Percentiles rank a stretch among this genome's conserved stretches.
Conservation (phyloP, 257 asterid genomes). For the Solanum okadae region DNA sequence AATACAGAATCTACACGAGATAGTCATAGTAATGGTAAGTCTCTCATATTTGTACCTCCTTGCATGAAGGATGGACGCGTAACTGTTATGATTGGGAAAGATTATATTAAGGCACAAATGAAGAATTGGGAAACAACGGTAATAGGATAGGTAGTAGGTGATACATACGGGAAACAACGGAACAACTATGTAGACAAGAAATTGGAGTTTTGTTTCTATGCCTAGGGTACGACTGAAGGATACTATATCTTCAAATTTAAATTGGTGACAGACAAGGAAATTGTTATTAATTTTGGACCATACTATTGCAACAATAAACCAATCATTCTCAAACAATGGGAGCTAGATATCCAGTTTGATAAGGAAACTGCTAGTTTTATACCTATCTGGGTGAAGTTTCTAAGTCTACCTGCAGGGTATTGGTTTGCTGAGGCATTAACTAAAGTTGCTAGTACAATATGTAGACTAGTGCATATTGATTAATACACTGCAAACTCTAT, state of each 20-base stretch:
- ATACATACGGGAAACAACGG: neutral
- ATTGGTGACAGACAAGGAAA: neutral
- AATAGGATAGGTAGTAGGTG: neutral
- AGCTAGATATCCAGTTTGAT: neutral
- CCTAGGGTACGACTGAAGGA: neutral
- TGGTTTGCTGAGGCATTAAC: too few relatives aligned
- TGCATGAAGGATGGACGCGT: neutral
- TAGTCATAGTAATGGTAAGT: neutral
- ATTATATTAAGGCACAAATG: neutral
- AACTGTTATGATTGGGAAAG: neutral
- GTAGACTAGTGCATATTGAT: neutral
- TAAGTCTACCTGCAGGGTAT: too few relatives aligned
- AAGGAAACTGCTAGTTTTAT: rapidly evolving
- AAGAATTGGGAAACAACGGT: neutral
- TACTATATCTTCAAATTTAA: too few relatives aligned
- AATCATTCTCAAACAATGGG: neutral
- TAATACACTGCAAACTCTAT: neutral
- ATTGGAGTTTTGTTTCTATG: neutral
- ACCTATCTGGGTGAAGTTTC: too few relatives aligned
- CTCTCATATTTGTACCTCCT: neutral
- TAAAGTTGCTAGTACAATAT: neutral
- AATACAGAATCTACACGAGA: neutral
- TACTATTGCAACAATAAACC: neutral
- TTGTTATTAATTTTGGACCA: neutral
- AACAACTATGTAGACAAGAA: neutral